Base-by-base conservation (phyloP, 2,329 filamentous ascomycete species). In the Pseudogymnoascus sp. region DNA sequence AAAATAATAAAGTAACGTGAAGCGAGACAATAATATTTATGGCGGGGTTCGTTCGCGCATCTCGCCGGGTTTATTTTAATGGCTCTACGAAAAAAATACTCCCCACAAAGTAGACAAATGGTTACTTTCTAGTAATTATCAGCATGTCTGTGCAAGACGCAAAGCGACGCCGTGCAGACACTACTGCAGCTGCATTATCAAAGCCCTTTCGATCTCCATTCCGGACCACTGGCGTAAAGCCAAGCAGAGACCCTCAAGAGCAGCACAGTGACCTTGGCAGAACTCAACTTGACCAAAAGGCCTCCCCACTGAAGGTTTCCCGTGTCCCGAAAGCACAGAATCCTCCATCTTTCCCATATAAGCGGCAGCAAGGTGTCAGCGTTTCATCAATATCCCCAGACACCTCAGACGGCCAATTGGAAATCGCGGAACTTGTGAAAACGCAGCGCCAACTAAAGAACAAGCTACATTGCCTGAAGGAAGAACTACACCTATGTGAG, bases 181-280 rank as follows among this genome's bases (percentile, higher is more conserved):
- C 79, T 45, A 78, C 81, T 37, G 73, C 78, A 19, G 77, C 76
- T n/a, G 79, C 80, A 5, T 79, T 89, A 55, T 79, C 80, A 63
- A 87, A 85, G 68, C 87, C 87, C 0, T 90, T 90, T 74, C 84
- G 85, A 65, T 89, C 87, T 48, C 87, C 86, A 12, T 79, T 87
- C 62, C 81, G 79, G 65, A 74, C 76, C 13, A 19, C 55, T 1
- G 10, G 15, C 23, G 30, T 4, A 21, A 58, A 61, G 8, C 37
- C 59, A 19, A 60, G 62, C 19, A 61, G 3, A 60, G 57, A 39
- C 21, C 15, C 57, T 28, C 57, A n/a, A 12, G 23, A n/a, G 21
- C 33, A 57, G 6, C 19, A 35, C 19, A 41, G 19, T 23, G 33
- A 59, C 26, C 18, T 15, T 23, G 45, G 45, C 26, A 30, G 45